These are phyloP conservation scores for Capsicum chinense DNA, from an alignment of 257 asterid genomes.

Conservation along the genomic window DNA sequence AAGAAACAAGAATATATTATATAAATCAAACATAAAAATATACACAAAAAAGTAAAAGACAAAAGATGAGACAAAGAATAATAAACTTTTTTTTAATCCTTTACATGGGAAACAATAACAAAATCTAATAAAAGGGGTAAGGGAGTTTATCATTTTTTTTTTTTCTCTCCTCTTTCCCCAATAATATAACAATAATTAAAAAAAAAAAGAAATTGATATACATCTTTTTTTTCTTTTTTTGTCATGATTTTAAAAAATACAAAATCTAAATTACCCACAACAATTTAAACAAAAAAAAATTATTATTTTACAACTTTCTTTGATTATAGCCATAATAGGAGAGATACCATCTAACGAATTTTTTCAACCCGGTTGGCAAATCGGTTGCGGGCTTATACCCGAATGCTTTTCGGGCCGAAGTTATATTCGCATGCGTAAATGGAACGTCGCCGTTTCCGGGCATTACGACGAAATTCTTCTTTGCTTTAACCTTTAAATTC, in stretches of 20 bases:
- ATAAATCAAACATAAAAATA: background rate
- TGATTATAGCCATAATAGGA: constrained; percentile 65
- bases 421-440: constrained; percentile 76
- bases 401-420: constrained; percentile 63
- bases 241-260: background rate
- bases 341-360: constrained; percentile 78
- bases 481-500: constrained; percentile 70
- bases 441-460: constrained; percentile 96
- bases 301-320: constrained; percentile 57
- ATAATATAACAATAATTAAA: background rate
- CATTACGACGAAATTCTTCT: constrained; percentile 64
- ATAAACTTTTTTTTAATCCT: constrained; percentile 34
- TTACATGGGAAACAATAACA: constrained; percentile 39
- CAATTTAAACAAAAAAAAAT: background rate
- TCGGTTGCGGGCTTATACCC: constrained; percentile 82
- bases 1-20: background rate
- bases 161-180: constrained; percentile 42
- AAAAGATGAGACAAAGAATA: background rate
- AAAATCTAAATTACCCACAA: constrained; percentile 30
- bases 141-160: constrained; percentile 35
- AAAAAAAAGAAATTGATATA: constrained; percentile 47
- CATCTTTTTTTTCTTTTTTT: constrained; percentile 27
- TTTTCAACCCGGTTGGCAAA: constrained; percentile 83
- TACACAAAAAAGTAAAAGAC: background rate
- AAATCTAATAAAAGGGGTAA: constrained; percentile 34